Conservation (phyloP, 2,329 filamentous ascomycete genomes). For the Diplodia mutila region DNA sequence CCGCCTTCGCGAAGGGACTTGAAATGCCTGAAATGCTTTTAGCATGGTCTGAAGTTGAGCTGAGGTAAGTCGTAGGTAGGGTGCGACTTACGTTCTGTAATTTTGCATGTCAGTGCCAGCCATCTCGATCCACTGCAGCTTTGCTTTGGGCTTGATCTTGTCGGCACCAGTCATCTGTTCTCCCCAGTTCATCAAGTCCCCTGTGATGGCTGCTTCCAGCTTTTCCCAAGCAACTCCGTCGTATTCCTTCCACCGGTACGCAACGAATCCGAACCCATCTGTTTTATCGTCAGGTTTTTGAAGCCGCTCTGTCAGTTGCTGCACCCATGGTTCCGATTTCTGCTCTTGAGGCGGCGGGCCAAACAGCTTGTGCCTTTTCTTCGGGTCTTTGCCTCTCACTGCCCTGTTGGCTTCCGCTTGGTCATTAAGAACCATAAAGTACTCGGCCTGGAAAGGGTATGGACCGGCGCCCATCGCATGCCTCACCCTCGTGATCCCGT, state of each 20-base stretch:
- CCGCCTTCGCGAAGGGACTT: neutral
- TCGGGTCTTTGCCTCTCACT: conserved; percentile 5
- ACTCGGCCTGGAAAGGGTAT: neutral
- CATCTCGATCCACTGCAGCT: conserved; percentile 15
- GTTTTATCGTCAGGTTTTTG: neutral
- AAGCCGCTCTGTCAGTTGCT: neutral
- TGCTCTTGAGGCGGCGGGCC: neutral
- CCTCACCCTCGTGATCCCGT: conserved; percentile 1
- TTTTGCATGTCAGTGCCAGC: neutral
- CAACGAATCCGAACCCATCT: neutral
- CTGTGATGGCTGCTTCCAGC: neutral
- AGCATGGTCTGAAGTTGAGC: neutral
- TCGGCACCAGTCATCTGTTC: neutral
- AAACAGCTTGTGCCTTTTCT: neutral
- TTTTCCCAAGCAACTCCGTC: conserved; percentile 4
- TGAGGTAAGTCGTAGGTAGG: neutral
- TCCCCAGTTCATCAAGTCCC: conserved; percentile 14
- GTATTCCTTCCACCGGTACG: conserved; percentile 6
- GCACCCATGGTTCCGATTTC: conserved; percentile 15
- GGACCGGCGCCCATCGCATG: conserved; percentile 13
- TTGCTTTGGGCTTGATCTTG: neutral
- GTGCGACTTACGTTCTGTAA: neutral
- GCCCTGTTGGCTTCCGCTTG: neutral
- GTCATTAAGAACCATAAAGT: conserved; percentile 1
- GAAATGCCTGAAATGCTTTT: neutral